phyloP scores from a whole-genome alignment of 2,329 filamentous ascomycete genomes.

The Onygena corvina region DNA sequence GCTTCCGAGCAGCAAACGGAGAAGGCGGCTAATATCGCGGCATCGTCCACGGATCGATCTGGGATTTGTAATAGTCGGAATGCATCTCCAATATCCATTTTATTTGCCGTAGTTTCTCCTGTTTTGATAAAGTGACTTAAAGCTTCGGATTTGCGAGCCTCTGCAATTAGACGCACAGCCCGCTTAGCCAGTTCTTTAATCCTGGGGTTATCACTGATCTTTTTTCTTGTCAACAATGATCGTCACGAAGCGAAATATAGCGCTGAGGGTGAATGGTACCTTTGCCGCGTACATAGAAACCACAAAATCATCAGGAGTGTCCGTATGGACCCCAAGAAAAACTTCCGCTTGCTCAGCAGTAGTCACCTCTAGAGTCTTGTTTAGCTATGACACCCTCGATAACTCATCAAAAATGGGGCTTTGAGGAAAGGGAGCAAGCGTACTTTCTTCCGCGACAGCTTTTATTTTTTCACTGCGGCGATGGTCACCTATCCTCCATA shows the following conservation, averaged over 20 bases:
- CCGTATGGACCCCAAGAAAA: slow-evolving; percentile 45
- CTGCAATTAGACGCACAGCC: slow-evolving; percentile 48
- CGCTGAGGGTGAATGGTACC: slow-evolving; percentile 26
- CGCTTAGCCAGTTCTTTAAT: slow-evolving; percentile 41
- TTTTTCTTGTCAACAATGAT: neutral
- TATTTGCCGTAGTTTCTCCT: slow-evolving; percentile 37
- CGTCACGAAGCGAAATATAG: neutral
- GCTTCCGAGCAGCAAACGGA: slow-evolving; percentile 36
- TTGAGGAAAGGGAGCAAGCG: slow-evolving; percentile 14
- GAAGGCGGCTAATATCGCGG: slow-evolving; percentile 40
- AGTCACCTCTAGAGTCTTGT: slow-evolving; percentile 37
- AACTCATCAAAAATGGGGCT: neutral
- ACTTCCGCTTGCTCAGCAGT: slow-evolving; percentile 52
- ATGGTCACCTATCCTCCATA: slow-evolving; percentile 49
- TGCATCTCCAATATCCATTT: slow-evolving; percentile 47
- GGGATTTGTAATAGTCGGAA: slow-evolving; percentile 41
- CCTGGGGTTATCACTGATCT: slow-evolving; percentile 42
- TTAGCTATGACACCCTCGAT: neutral
- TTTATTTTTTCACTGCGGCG: slow-evolving; percentile 47
- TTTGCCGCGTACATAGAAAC: slow-evolving; percentile 46
- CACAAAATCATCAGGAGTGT: slow-evolving; percentile 46
- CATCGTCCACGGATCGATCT: slow-evolving; percentile 42
- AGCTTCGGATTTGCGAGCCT: slow-evolving; percentile 43
- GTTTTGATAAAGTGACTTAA: slow-evolving; percentile 44
- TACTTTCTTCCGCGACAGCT: slow-evolving; percentile 45